A percentile compares a stretch with the other conserved stretches of the same genome.
phyloP scores from a whole-genome alignment of 805 yeast genomes.

The Ogataea nakhonphanomensis region DNA sequence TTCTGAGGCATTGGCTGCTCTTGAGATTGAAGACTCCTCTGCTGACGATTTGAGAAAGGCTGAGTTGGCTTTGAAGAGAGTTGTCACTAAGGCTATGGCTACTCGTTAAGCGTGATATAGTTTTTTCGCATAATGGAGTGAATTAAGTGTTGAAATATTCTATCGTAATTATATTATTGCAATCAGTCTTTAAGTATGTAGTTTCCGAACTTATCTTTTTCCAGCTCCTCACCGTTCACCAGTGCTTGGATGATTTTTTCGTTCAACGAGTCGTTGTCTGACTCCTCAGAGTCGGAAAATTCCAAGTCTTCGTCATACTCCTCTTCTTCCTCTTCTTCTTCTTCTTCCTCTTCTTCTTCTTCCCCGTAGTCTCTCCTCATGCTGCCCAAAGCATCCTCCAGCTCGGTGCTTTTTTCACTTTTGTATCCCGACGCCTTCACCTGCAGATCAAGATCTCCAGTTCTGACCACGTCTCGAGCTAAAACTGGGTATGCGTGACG shows the following conservation, averaged over 20 bases:
- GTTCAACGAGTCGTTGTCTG: slow-evolving; percentile 33
- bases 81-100: slow-evolving; percentile 98
- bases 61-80: slow-evolving; percentile 98
- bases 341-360: slow-evolving; percentile 34
- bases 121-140: slow-evolving; percentile 18
- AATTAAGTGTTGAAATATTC: slow-evolving; percentile 5
- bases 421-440: slow-evolving; percentile 87
- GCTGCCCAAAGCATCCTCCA: slow-evolving; percentile 70
- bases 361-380: slow-evolving; percentile 48
- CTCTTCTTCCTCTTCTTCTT: slow-evolving; percentile 36
- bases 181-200: slow-evolving; percentile 55
- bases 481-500: slow-evolving; percentile 76
- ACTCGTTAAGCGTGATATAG: slow-evolving; percentile 65
- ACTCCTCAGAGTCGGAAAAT: slow-evolving; percentile 36
- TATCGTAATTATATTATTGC: not conserved
- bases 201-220: slow-evolving; percentile 81
- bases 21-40: slow-evolving; percentile 92
- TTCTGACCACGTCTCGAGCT: slow-evolving; percentile 68
- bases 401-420: slow-evolving; percentile 45
- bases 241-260: slow-evolving; percentile 67
- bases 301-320: slow-evolving; percentile 34
- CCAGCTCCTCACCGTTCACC: slow-evolving; percentile 60
- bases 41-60: slow-evolving; percentile 99
- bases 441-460: slow-evolving; percentile 69
- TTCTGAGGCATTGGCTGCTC: slow-evolving; percentile 96